phyloP scores from a whole-genome alignment of 495 filamentous ascomycete genomes.

The Viridothelium virens region DNA sequence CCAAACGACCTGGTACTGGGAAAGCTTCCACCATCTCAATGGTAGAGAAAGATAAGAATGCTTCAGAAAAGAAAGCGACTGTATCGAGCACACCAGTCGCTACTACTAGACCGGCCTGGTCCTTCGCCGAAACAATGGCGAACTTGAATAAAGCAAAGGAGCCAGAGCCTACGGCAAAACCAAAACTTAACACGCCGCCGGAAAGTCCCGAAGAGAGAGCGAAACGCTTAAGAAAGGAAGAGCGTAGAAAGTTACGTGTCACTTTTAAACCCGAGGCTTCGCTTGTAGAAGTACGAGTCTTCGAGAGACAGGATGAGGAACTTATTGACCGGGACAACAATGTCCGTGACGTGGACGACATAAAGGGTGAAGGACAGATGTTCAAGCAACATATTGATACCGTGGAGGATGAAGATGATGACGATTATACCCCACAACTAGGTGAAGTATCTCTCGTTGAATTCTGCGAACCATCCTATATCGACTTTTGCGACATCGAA shows the following conservation, averaged over 20 bases:
- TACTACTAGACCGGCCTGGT: constrained; percentile 36
- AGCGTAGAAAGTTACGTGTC: constrained; percentile 61
- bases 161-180: constrained; percentile 41
- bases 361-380: constrained; percentile 69
- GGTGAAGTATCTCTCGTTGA: constrained; percentile 42
- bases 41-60: constrained; percentile 22
- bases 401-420: constrained; percentile 59
- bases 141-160: constrained; percentile 60
- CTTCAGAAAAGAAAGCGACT: constrained; percentile 37
- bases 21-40: constrained; percentile 38
- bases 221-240: constrained; percentile 71
- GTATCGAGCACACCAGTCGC: constrained; percentile 32
- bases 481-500: constrained; percentile 53
- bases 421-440: constrained; percentile 40
- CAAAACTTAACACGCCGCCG: constrained; percentile 45
- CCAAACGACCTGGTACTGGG: constrained; percentile 53
- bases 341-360: constrained; percentile 60
- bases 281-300: constrained; percentile 64
- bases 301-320: constrained; percentile 77
- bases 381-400: constrained; percentile 64
- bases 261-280: constrained; percentile 63
- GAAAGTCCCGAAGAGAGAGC: constrained; percentile 71
- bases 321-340: constrained; percentile 58
- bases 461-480: constrained; percentile 40
- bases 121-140: constrained; percentile 49